A percentile compares a stretch with the other conserved stretches of the same genome.
phyloP scores from a whole-genome alignment of 768 basidiomycete genomes.

The Lentinula boryana region DNA sequence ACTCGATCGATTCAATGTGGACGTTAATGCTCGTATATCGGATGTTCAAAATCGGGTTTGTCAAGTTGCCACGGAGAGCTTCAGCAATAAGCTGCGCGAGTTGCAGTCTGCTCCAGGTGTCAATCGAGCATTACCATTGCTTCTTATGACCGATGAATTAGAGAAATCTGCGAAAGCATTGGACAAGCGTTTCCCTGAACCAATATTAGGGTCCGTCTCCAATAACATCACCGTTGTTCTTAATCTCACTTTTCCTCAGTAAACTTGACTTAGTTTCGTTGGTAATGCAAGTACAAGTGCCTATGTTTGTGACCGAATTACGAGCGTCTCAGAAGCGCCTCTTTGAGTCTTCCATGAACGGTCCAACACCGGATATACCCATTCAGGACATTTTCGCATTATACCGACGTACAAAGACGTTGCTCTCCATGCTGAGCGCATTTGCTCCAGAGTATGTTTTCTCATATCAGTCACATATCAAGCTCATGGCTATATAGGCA shows the following conservation, averaged over 20 bases:
- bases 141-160: slow-evolving; percentile 83
- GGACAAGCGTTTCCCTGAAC: slow-evolving; percentile 83
- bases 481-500: slow-evolving; percentile 30
- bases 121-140: slow-evolving; percentile 73
- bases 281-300: slow-evolving; percentile 61
- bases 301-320: slow-evolving; percentile 61
- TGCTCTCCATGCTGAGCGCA: slow-evolving; percentile 75
- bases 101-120: slow-evolving; percentile 67
- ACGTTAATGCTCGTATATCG: slow-evolving; percentile 56
- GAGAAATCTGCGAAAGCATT: slow-evolving; percentile 81
- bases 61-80: slow-evolving; percentile 54
- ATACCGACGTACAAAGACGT: slow-evolving; percentile 69
- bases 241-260: slow-evolving; percentile 25
- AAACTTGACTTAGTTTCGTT: slow-evolving; percentile 73
- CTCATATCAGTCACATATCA: not conserved
- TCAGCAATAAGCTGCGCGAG: slow-evolving; percentile 56
- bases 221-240: not conserved
- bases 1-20: slow-evolving; percentile 68
- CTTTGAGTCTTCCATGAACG: slow-evolving; percentile 80
- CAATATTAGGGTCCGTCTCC: slow-evolving; percentile 65
- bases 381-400: slow-evolving; percentile 88
- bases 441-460: slow-evolving; percentile 70
- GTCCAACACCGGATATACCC: slow-evolving; percentile 80
- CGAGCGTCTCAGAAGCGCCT: slow-evolving; percentile 66
- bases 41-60: slow-evolving; percentile 67